Evolutionary conservation across 2,329 filamentous ascomycete species (phyloP), one percentile per base, ranked within the genome.

Genomic region (Myriosclerotinia scirpicola): DNA sequence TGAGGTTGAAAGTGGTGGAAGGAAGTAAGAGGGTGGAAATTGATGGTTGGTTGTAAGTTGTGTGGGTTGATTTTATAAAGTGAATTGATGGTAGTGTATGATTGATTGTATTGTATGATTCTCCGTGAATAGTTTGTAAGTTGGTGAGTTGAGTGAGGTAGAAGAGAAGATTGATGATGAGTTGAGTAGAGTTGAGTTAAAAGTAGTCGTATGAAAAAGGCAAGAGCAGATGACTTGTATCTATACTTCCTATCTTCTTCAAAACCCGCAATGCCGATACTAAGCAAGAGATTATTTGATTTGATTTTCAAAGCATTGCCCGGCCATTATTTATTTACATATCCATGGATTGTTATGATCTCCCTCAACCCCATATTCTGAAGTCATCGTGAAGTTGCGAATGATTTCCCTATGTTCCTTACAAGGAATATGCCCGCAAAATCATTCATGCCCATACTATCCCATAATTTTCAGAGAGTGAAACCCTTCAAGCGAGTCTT

Each of bases 291-390:
- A 59, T 7, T 46, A 30, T 22, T 38, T 38, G 26, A 11, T 20
- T 7, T 14, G 7, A n/a, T 54, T 38, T 22, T 20, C 38, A 42
- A 34, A 63, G 60, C 48, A 63, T 42, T 42, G 48, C 60, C 15
- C 6, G 15, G 60, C n/a, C 48, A 63, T 54, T 42, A 7, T 54
- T 54, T 54, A 42, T 63, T 54, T 20, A 54, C 30, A 3, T 34
- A 5, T n/a, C n/a, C n/a, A n/a, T n/a, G n/a, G n/a, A n/a, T 56
- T 64, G 36, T 64, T 56, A 20, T 64, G 42, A 58, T 38, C 40
- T 38, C 40, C 42, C 2, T 56, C 30, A 48, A 50, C 38, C 62
- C 53, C 52, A 56, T 30, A 56, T 56, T 56, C 52, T 64, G 38
- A 44, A 64, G 53, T 48, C 22, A 48, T 56, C 20, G n/a, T 40